Base-by-base conservation (phyloP, 371 early-diverging fungal genomes). In the Mortierella sp. region DNA sequence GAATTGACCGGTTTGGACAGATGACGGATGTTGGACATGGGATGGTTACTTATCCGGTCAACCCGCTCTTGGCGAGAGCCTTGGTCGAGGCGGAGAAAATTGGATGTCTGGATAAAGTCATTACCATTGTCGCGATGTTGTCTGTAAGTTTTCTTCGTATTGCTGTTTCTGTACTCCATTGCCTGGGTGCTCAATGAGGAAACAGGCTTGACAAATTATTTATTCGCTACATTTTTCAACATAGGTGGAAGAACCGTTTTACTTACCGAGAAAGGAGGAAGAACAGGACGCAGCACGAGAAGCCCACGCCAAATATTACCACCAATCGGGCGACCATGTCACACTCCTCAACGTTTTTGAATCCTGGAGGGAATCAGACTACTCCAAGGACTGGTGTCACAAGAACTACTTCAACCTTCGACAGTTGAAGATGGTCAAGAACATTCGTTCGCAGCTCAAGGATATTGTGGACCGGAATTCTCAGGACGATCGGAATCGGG, bases 11-110 rank as follows among this genome's bases (percentile, higher is more conserved):
- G 37, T 90, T 91, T 9, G 99, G 98, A 50, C 92, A 93, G 53
- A 84, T 99, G 71, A 99, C 99, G 6, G 94, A 95, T 64, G 90
- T 98, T 3, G 99, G 99, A 0, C 92, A 96, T 2, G 89, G 95
- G 24, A 99, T 99, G 99, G 96, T 96, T 40, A 93, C 94, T 82
- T 98, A 98, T 74, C 99, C 99, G 0, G 89, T 98, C 44, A 96
- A 97, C 55, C 99, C 99, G 9, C 96, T 96, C 88, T 85, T 98
- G 69, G 94, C 98, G 64, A 96, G 97, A 76, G 94, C 98, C 13
- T 88, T 99, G 48, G 89, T 99, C 11, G 90, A 88, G 31, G 96
- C 95, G 6, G 76, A 79, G 46, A 76, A 74, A n/a, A 69, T 86
- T 37, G 86, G 86, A 0, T 86, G 86, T 34, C 89, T 96, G 13